Evolutionary conservation across 2,329 filamentous ascomycete species (phyloP), one percentile per base, ranked within the genome.

Genomic region (Aspergillus ochraceoroseus): DNA sequence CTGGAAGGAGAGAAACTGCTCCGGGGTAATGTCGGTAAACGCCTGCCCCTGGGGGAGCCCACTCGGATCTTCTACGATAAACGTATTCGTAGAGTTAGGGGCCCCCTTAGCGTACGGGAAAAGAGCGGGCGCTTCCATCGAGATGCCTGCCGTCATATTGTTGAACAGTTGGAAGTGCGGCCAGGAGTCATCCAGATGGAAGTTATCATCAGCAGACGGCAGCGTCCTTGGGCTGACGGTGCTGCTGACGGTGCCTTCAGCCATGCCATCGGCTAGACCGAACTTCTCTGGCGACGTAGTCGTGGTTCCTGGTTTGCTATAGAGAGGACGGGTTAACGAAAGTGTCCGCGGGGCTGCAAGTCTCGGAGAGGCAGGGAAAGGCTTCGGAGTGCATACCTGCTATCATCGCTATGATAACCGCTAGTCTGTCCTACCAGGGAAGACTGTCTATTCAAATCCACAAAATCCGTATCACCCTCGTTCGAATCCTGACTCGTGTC

Each of bases 401-500:
- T 54, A 14, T 57, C 55, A 38, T 52, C 37, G 27, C 46, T 50
- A 25, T 45, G 47, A 26, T 49, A 53, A 38, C 53, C 57, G n/a
- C 47, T 38, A 12, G 51, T 38, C 26, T 52, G 53, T 38, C 57
- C 56, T 5, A 59, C 42, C 37, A 57, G 41, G 5, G 57, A 41
- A 28, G 45, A 41, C 26, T 48, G 44, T 26, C 55, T 45, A 30
- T 56, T 58, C 38, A 65, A 38, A 26, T 65, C 62, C 11, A 57
- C 56, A 28, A 62, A 49, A 41, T 65, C 62, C 18, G 55, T 57
- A 53, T 61, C 59, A 39, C 53, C 59, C 44, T 64, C 59, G 38
- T 58, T 65, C 5, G 63, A 64, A 37, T 65, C 63, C 44, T 64
- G 63, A 35, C 61, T 64, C 17, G 58, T 61, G 41, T 66, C 62